Conservation (phyloP, 2,329 filamentous ascomycete genomes). For the Diaporthe citri region DNA sequence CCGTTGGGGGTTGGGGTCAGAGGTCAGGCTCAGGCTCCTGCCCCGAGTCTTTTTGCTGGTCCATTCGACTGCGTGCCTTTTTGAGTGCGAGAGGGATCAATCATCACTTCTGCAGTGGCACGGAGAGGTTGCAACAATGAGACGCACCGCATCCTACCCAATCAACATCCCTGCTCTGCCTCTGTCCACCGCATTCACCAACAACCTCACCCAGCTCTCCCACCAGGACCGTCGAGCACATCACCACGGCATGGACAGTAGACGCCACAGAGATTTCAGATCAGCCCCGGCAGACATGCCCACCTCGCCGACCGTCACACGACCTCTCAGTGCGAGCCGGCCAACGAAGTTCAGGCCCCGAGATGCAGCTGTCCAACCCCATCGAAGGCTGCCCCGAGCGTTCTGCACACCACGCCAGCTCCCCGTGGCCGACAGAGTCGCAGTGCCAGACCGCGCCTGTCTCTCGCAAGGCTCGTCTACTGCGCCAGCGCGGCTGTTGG, state of each 20-base stretch:
- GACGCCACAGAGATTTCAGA: neutral
- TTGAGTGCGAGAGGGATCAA: neutral
- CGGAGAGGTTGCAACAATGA: neutral
- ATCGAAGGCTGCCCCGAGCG: neutral
- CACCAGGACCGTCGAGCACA: neutral
- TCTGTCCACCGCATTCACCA: neutral
- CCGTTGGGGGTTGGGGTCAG: neutral
- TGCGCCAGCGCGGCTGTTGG: slow-evolving; percentile 26
- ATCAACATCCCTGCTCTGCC: neutral
- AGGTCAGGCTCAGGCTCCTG: neutral
- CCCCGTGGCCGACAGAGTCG: neutral
- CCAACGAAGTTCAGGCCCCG: slow-evolving; percentile 2
- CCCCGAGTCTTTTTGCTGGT: too few relatives aligned
- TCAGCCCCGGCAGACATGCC: neutral
- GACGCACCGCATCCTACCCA: neutral
- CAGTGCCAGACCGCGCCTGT: neutral
- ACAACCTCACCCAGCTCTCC: neutral
- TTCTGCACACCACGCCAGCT: neutral
- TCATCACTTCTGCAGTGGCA: neutral
- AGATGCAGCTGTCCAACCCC: neutral
- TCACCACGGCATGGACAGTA: neutral
- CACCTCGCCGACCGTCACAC: neutral
- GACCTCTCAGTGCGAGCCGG: neutral
- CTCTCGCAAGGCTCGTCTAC: neutral
- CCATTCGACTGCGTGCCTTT: too few relatives aligned